phyloP scores from a whole-genome alignment of 306 rosid genomes.

The Cercis canadensis region DNA sequence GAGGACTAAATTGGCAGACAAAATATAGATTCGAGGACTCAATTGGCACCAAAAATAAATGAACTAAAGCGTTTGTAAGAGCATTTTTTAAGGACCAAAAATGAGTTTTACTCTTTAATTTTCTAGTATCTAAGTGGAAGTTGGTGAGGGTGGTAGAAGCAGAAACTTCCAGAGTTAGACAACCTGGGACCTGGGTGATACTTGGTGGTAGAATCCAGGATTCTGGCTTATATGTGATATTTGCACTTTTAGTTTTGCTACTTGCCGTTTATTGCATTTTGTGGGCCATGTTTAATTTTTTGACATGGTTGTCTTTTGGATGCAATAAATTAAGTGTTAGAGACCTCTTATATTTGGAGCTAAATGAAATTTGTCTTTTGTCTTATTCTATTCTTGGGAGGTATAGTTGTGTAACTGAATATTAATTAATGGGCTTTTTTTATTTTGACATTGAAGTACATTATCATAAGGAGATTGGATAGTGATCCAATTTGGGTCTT shows the following conservation, averaged over 20 bases:
- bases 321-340: constrained; percentile 37
- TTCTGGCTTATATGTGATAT: constrained; percentile 7
- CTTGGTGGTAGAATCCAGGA: not conserved
- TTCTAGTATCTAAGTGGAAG: constrained; percentile 31
- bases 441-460: constrained; percentile 11
- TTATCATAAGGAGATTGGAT: not conserved
- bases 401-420: not conserved
- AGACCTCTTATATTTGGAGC: constrained; percentile 40
- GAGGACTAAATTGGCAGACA: no score
- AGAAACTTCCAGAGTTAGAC: not conserved
- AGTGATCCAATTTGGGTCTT: constrained; percentile 3
- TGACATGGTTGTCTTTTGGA: not conserved
- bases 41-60: no score
- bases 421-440: constrained; percentile 1
- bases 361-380: not conserved
- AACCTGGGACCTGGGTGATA: constrained; percentile 4
- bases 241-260: constrained; percentile 25
- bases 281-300: constrained; percentile 1
- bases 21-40: no score
- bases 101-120: constrained; percentile 19
- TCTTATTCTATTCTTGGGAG: not conserved
- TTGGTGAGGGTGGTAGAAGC: constrained; percentile 29
- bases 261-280: constrained; percentile 28
- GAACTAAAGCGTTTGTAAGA: no score
- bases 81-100: no score